Evolutionary conservation across 2,329 filamentous ascomycete genomes (phyloP).

Genomic region (Triangularia setosa): DNA sequence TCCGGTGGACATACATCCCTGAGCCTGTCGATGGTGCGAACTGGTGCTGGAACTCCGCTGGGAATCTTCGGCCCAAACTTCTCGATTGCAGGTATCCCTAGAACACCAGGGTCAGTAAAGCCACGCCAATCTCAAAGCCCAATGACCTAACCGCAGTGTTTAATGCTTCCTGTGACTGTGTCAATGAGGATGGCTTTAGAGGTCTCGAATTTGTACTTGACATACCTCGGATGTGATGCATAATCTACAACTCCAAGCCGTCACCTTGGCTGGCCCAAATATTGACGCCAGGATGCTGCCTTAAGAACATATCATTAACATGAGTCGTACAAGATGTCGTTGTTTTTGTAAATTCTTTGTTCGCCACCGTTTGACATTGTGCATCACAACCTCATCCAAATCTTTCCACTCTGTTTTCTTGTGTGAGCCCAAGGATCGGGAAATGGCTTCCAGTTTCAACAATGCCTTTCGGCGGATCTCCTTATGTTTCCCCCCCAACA

Average conservation of each 20-base stretch:
- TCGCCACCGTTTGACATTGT: neutral
- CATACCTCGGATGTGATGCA: neutral
- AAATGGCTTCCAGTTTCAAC: conserved; percentile 12
- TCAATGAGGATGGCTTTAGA: neutral
- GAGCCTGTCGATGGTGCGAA: neutral
- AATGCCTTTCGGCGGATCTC: conserved; percentile 2
- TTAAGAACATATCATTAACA: conserved; percentile 1
- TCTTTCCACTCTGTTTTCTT: conserved; percentile 3
- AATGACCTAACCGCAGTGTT: conserved; percentile 14
- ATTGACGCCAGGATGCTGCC: neutral
- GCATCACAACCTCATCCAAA: neutral
- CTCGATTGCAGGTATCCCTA: conserved; percentile 15
- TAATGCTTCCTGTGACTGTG: conserved; percentile 7
- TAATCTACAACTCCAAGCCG: neutral
- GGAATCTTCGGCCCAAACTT: neutral
- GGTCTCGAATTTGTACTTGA: too few species aligned
- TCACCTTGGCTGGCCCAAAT: neutral
- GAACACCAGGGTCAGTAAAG: neutral
- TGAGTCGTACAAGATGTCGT: neutral
- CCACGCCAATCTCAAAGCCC: neutral
- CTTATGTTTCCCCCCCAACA: conserved; percentile 8
- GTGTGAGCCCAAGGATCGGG: conserved; percentile 10
- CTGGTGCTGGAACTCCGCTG: neutral
- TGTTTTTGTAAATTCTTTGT: neutral
- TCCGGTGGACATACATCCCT: neutral